Conservation (phyloP, 2,329 filamentous ascomycete species). For the Colletotrichum theobromicola region DNA sequence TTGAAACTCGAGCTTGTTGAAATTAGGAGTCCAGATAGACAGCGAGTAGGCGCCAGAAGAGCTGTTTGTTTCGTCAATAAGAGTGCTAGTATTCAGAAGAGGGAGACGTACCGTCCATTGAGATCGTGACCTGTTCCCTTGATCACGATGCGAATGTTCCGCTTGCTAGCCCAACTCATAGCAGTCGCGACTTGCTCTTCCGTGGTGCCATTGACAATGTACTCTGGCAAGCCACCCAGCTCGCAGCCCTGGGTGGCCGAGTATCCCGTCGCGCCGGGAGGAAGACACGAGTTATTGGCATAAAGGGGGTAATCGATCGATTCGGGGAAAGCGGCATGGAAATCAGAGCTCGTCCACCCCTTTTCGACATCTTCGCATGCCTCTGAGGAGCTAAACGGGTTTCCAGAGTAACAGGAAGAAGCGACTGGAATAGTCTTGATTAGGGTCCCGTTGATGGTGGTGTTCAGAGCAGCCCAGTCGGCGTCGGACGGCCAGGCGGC, state of each 20-base stretch:
- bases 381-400: neutral
- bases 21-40: slow-evolving; percentile 23
- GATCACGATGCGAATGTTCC: slow-evolving; percentile 54
- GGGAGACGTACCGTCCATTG: slow-evolving; percentile 56
- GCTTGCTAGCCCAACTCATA: slow-evolving; percentile 22
- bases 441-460: slow-evolving; percentile 46
- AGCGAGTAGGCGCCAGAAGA: slow-evolving; percentile 24
- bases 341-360: neutral
- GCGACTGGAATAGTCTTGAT: slow-evolving; percentile 51
- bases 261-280: neutral
- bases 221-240: slow-evolving; percentile 34
- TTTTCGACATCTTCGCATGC: neutral
- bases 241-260: slow-evolving; percentile 31
- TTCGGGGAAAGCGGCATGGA: neutral
- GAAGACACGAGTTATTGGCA: slow-evolving; percentile 11
- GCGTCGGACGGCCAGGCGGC: slow-evolving; percentile 11
- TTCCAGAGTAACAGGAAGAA: slow-evolving; percentile 46
- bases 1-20: slow-evolving; percentile 6
- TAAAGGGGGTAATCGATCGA: neutral
- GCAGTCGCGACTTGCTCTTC: slow-evolving; percentile 31
- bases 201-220: slow-evolving; percentile 38
- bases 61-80: neutral
- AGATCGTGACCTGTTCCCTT: slow-evolving; percentile 60
- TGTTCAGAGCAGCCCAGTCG: slow-evolving; percentile 48
- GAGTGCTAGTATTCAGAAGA: neutral